Evolutionary conservation across 441 rosid species (phyloP), one percentile per base, ranked within the genome.

Genomic region (Manihot esculenta): DNA sequence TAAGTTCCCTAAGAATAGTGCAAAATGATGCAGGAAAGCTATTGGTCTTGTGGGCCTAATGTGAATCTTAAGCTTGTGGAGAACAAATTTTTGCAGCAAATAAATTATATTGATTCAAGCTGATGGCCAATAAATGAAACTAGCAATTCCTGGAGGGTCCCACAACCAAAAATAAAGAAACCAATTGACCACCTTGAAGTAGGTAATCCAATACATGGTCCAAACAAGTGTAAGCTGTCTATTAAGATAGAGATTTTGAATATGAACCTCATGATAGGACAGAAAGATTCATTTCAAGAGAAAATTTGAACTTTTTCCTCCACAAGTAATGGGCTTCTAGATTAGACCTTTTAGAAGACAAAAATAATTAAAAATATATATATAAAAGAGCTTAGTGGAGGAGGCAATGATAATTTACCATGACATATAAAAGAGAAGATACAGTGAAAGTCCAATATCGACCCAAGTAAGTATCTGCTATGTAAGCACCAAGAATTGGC

Each of bases 361-460:
- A 70, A n/a, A 61, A 13, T n/a, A 73, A 47, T 64, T 70, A 24
- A 56, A 56, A 10, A 38, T 5, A 38, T 38, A 38, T 38, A 38
- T 38, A 38, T 38, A 0, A 38, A 38, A 5, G 42, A 38, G 42
- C 42, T 7, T 38, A 38, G 42, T 38, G 42, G 42, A 38, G 42
- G 42, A 38, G 42, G 42, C 0, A 51, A 30, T 12, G 14, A 55
- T 23, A 38, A 24, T 51, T 69, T 83, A 90, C 98, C 89, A 79
- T 58, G 78, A 86, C 91, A 57, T 93, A 93, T 64, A 90, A 83
- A 62, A 93, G 85, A 53, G 98, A 93, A 17, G 94, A 88, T 47
- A 86, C 72, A 18, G 97, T 93, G 84, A 90, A 90, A 45, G 97
- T 93, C 98, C 98, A 93, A 68, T 81, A 93, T 3, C 98, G 92